Evolutionary conservation across 2,329 filamentous ascomycete genomes (phyloP).

Genomic region (Rhynchosporium agropyri): DNA sequence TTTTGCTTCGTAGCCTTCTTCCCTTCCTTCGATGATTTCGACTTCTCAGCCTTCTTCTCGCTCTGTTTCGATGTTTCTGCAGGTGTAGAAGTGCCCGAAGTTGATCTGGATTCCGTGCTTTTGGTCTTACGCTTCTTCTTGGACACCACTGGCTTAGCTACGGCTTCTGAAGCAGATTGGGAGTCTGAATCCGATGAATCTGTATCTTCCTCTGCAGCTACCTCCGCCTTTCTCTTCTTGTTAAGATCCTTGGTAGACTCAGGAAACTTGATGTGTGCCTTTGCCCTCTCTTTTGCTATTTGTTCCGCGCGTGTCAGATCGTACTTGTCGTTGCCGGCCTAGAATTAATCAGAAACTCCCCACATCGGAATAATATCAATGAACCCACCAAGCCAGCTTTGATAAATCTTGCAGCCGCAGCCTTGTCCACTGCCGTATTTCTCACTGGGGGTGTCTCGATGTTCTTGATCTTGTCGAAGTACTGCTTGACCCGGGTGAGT

Average conservation of each 20-base stretch:
- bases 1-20: conserved; percentile 21
- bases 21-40: conserved; percentile 20
- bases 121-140: conserved; percentile 42
- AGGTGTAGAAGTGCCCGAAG: conserved; percentile 27
- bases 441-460: conserved; percentile 59
- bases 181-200: conserved; percentile 31
- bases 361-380: not conserved
- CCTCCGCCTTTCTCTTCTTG: conserved; percentile 40
- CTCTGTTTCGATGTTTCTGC: conserved; percentile 22
- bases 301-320: conserved; percentile 53
- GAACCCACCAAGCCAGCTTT: conserved; percentile 71
- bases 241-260: conserved; percentile 44
- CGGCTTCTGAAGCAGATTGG: conserved; percentile 19
- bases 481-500: conserved; percentile 83
- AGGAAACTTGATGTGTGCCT: conserved; percentile 51
- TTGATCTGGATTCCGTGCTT: conserved; percentile 25
- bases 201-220: conserved; percentile 21
- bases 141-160: conserved; percentile 6
- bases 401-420: conserved; percentile 79
- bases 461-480: conserved; percentile 88
- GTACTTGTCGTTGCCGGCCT: conserved; percentile 51
- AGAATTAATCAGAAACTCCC: conserved; percentile 23
- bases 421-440: conserved; percentile 54
- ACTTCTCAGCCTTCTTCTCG: conserved; percentile 17
- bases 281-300: conserved; percentile 53